Percentiles rank a stretch among this genome's conserved stretches.
Conservation (phyloP, 2,329 filamentous ascomycete genomes). For the Neofusicoccum umdonicola region DNA sequence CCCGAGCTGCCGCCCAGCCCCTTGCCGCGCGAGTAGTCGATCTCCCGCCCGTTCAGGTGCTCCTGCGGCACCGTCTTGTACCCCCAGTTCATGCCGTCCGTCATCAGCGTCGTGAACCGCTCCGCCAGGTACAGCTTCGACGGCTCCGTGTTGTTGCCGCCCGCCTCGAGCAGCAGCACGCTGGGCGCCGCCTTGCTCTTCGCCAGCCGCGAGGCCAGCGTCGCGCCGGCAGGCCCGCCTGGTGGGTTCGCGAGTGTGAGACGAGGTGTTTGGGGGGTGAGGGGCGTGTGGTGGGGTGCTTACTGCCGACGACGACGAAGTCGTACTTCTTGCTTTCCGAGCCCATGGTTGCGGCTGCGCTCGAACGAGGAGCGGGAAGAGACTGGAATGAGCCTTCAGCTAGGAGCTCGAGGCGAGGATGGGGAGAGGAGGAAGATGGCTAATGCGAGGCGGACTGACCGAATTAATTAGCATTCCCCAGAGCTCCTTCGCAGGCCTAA, state of each 20-base stretch:
- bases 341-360: neutral
- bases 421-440: neutral
- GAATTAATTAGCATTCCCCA: neutral
- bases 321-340: slow-evolving; percentile 25
- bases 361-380: neutral
- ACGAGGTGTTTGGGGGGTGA: neutral
- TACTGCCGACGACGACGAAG: slow-evolving; percentile 45
- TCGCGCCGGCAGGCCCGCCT: slow-evolving; percentile 61
- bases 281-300: slow-evolving; percentile 4
- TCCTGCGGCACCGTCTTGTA: slow-evolving; percentile 45
- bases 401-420: neutral
- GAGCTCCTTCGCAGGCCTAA: neutral
- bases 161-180: slow-evolving; percentile 63
- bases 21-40: slow-evolving; percentile 45
- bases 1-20: slow-evolving; percentile 47
- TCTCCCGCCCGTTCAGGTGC: slow-evolving; percentile 35
- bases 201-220: slow-evolving; percentile 55
- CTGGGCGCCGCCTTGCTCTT: slow-evolving; percentile 46
- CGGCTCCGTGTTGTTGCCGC: slow-evolving; percentile 44
- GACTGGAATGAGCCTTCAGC: neutral
- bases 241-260: neutral
- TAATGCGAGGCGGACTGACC: neutral
- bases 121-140: slow-evolving; percentile 46
- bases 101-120: slow-evolving; percentile 51
- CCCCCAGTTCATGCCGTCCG: slow-evolving; percentile 51